phyloP scores from a whole-genome alignment of 352 stramenopile species.

The Aphanomyces euteiches region DNA sequence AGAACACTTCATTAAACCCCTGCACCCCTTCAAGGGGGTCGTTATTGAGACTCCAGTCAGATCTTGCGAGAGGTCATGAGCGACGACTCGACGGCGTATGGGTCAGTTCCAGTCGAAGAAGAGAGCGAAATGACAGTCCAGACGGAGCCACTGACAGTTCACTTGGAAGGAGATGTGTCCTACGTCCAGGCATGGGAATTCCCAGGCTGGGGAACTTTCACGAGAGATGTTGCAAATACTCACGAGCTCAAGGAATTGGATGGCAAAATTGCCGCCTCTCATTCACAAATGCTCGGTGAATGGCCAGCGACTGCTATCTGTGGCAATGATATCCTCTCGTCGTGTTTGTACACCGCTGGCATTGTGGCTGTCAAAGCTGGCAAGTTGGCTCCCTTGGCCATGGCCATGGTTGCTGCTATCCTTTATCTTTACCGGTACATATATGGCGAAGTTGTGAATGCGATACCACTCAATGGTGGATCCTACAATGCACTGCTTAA shows the following conservation, averaged over 20 bases:
- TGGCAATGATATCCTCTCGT: conserved; percentile 87
- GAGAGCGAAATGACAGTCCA: background rate
- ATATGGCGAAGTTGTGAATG: conserved; percentile 84
- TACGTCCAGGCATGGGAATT: conserved; percentile 29
- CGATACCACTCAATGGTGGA: conserved; percentile 85
- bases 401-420: conserved; percentile 62
- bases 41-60: too few species aligned
- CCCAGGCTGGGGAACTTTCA: conserved; percentile 21
- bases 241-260: conserved; percentile 30
- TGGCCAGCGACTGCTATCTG: conserved; percentile 78
- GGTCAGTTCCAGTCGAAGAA: background rate
- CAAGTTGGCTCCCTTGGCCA: conserved; percentile 72
- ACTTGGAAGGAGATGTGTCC: conserved; percentile 10
- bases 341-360: conserved; percentile 64
- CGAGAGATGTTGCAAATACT: background rate
- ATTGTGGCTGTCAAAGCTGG: conserved; percentile 48
- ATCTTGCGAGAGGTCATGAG: too few species aligned
- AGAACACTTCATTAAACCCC: too few species aligned
- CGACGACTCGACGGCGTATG: background rate
- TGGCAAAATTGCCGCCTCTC: conserved; percentile 16
- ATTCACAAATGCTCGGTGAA: conserved; percentile 45
- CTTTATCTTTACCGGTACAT: conserved; percentile 70
- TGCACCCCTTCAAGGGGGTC: too few species aligned
- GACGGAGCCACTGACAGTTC: conserved; percentile 17
- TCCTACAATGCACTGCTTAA: conserved; percentile 89